Conservation (phyloP, 768 basidiomycete genomes). For the Dendrothele bispora region DNA sequence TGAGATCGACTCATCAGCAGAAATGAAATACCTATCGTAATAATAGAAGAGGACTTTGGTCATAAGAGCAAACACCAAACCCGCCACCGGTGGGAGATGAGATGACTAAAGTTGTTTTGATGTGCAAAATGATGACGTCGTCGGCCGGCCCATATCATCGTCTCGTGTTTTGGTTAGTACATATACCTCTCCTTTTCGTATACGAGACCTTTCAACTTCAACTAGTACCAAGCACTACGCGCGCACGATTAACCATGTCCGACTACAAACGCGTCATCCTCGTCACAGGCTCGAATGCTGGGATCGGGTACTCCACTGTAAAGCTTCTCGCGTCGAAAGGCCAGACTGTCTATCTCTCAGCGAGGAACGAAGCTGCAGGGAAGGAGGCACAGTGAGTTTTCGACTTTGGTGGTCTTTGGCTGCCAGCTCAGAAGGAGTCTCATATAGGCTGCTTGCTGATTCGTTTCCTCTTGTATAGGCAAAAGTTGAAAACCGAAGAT, state of each 20-base stretch:
- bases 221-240: too few relatives aligned
- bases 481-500: neutral
- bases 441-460: neutral
- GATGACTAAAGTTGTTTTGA: too few relatives aligned
- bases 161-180: too few relatives aligned
- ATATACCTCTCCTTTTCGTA: too few relatives aligned
- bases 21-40: too few relatives aligned
- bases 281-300: conserved; percentile 37
- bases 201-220: too few relatives aligned
- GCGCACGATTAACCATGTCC: conserved; percentile 1
- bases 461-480: neutral
- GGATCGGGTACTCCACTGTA: conserved; percentile 47
- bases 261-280: neutral
- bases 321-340: conserved; percentile 41
- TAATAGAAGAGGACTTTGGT: too few relatives aligned
- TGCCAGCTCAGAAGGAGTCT: neutral
- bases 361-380: conserved; percentile 40
- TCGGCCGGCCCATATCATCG: too few relatives aligned
- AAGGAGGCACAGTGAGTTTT: conserved; percentile 38
- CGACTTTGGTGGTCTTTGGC: neutral
- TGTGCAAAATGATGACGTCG: too few relatives aligned
- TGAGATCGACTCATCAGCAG: too few relatives aligned
- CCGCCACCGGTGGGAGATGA: too few relatives aligned
- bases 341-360: conserved; percentile 43
- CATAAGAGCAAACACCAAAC: too few relatives aligned